These are phyloP conservation scores for Glarea lozoyensis DNA, from an alignment of 495 filamentous ascomycete species.

Conservation along the genomic window DNA sequence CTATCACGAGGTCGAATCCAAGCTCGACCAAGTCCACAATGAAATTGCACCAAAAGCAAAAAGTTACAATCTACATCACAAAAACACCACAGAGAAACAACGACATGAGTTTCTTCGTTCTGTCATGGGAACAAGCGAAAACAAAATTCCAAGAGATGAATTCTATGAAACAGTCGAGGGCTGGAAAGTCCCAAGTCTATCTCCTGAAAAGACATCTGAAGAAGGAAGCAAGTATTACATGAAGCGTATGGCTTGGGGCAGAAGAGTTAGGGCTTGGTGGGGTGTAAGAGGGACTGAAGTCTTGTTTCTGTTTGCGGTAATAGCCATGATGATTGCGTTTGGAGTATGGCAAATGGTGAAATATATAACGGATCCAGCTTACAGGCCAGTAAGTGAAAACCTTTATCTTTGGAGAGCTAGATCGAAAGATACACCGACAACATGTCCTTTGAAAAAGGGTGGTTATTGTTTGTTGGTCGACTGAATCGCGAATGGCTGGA, in stretches of 20 bases:
- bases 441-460: too few relatives aligned
- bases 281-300: conserved; percentile 25
- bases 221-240: conserved; percentile 18
- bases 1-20: conserved; percentile 27
- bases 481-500: too few relatives aligned
- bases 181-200: conserved; percentile 27
- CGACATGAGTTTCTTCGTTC: conserved; percentile 29
- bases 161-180: conserved; percentile 22
- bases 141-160: conserved; percentile 22
- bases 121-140: conserved; percentile 23
- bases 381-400: conserved; percentile 4
- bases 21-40: conserved; percentile 27
- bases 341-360: conserved; percentile 31
- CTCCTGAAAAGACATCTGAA: conserved; percentile 20
- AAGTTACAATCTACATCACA: conserved; percentile 22
- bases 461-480: too few relatives aligned
- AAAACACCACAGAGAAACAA: conserved; percentile 8
- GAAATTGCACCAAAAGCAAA: conserved; percentile 25
- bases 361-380: conserved; percentile 18
- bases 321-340: conserved; percentile 26
- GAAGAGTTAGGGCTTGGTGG: conserved; percentile 24
- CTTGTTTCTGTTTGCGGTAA: conserved; percentile 24
- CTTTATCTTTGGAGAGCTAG: too few relatives aligned
- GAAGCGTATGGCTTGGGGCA: conserved; percentile 17
- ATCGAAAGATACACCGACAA: too few relatives aligned